Evolutionary conservation across 2,329 filamentous ascomycete genomes (phyloP).

Genomic region (Paramyrothecium roridum): DNA sequence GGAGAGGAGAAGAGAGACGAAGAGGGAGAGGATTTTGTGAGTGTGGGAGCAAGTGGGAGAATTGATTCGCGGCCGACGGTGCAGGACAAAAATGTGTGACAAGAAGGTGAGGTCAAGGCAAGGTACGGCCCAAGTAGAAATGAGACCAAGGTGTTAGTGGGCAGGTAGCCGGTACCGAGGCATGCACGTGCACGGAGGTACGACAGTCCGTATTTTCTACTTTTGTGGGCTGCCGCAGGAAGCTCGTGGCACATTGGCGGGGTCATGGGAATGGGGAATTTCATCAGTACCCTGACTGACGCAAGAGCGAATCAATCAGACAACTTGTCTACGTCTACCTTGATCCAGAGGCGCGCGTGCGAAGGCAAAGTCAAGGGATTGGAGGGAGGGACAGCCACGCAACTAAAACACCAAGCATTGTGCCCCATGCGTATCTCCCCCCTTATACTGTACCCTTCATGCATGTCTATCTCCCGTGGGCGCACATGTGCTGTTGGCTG

Average conservation of each 20-base stretch:
- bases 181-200: not conserved
- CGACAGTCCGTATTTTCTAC: not conserved
- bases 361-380: not conserved
- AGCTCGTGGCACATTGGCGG: not conserved
- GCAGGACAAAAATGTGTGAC: constrained; percentile 1
- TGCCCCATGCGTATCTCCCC: not conserved
- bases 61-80: constrained; percentile 21
- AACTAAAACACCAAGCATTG: not conserved
- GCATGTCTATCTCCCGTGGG: not conserved
- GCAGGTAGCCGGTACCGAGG: not conserved
- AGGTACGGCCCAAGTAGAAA: no score
- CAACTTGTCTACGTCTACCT: no score
- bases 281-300: not conserved
- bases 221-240: not conserved
- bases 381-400: not conserved
- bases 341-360: not conserved
- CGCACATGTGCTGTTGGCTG: not conserved
- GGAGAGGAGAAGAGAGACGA: constrained; percentile 11
- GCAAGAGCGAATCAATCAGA: not conserved
- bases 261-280: not conserved
- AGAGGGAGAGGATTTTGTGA: not conserved
- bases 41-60: constrained; percentile 19
- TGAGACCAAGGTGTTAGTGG: not conserved
- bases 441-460: not conserved
- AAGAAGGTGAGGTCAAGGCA: not conserved